Evolutionary conservation across 345 rosid genomes (phyloP), one percentile per base, ranked within the genome.

Genomic region (Melaleuca quinquenervia): DNA sequence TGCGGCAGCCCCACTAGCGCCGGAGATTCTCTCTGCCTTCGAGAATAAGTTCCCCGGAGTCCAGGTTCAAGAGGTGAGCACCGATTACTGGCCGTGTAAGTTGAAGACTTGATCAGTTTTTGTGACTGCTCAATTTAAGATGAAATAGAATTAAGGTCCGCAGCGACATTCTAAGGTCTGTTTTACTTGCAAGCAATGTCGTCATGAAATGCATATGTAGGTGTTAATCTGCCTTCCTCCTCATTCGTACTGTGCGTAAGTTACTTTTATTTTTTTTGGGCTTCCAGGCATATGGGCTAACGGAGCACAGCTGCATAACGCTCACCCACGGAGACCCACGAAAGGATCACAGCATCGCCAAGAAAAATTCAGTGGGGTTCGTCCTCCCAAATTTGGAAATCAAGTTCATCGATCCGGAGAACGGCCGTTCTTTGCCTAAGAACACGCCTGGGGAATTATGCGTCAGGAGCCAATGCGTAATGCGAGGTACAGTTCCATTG

Each of bases 281-380:
- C 29, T 14, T 84, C 22, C 82, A 96, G 99, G 99, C 99, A 50
- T 97, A 97, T 85, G 99, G 99, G 85, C 90, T 96, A 91, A 96
- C 99, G 22, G 99, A 97, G 92, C 99, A 97, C 88, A 95, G 98
- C 83, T 97, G 99, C 94, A 96, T 97, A 48, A 97, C 98, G 18
- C 93, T 97, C 52, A 92, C 94, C 26, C 95, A 95, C 84, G 97
- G 98, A 24, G 96, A 94, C 85, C 98, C 95, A 0, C 82, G 70
- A 3, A 90, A 84, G 85, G 93, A 88, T 3, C 93, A 93, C 86
- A 92, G 90, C 20, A 84, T 80, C 76, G 92, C 98, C 2, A 97
- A 96, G 95, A 94, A 92, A 86, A 96, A 95, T 90, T 95, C 99
- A 0, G 98, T 95, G 7, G 99, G 99, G 21, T 94, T 93, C 87